phyloP scores from a whole-genome alignment of 257 asterid species.

The Solanum etuberosum region DNA sequence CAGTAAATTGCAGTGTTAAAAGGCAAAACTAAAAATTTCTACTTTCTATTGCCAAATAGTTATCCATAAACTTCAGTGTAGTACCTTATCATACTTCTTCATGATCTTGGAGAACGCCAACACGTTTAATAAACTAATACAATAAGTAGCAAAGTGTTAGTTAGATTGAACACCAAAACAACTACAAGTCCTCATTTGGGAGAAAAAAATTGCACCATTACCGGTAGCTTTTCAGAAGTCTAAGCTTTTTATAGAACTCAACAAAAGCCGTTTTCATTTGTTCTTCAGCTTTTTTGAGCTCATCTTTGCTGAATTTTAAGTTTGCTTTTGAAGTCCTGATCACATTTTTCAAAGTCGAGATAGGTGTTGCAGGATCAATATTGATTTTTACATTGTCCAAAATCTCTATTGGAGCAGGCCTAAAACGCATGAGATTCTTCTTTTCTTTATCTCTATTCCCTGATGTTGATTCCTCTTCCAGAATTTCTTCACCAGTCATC shows the following conservation, averaged over 20 bases:
- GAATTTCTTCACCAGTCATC: slow-evolving; percentile 26
- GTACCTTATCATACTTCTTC: slow-evolving; percentile 91
- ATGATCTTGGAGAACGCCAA: slow-evolving; percentile 79
- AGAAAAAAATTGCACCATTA: not conserved
- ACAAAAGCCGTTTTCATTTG: slow-evolving; percentile 44
- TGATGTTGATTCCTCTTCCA: not conserved
- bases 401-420: slow-evolving; percentile 40
- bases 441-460: not conserved
- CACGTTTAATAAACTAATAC: slow-evolving; percentile 63
- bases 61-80: not conserved
- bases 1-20: not conserved
- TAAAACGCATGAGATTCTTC: slow-evolving; percentile 2
- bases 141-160: not conserved
- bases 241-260: slow-evolving; percentile 51
- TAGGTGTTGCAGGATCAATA: slow-evolving; percentile 53
- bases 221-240: slow-evolving; percentile 62
- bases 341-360: slow-evolving; percentile 43
- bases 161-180: not conserved
- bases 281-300: slow-evolving; percentile 51
- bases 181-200: not conserved
- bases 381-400: slow-evolving; percentile 57
- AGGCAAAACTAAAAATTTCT: not conserved
- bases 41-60: not conserved
- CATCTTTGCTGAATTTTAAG: slow-evolving; percentile 42
- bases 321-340: slow-evolving; percentile 28